Base-by-base conservation (phyloP, 176 grass and related monocot species). In the Thalia dealbata region DNA sequence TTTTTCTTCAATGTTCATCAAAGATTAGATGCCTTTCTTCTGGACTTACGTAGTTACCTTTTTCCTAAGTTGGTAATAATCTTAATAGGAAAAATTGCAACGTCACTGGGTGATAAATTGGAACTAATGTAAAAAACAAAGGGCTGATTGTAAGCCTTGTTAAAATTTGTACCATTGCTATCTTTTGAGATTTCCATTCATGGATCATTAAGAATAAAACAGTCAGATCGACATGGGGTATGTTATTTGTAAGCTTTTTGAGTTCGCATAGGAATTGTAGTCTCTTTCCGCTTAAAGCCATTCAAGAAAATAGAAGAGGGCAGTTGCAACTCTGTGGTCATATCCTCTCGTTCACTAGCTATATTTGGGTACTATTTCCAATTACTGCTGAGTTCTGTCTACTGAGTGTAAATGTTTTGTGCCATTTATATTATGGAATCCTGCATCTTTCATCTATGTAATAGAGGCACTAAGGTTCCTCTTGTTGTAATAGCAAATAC, bases 1-100 rank as follows among this genome's bases (percentile, higher is more conserved):
- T 52, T 72, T 66, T 61, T 66, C 46, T 64, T 86, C 24, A 44
- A 26, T 77, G 56, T 48, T 42, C n/a, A 56, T 70, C 43, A 59
- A 14, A 72, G 69, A 16, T 72, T 48, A 46, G 71, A 26, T 74
- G n/a, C 46, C 62, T 75, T 69, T 18, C 60, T 71, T 69, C n/a
- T 30, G 22, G 4, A 70, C 6, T 28, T 52, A 29, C 24, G 14
- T 3, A 72, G 46, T 51, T 72, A 27, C 7, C 1, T 72, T 14
- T 27, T 30, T 58, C 22, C 16, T 48, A 1, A 48, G 18, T 16
- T 58, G 54, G n/a, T 58, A 19, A 23, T 0, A 58, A 58, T 58
- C 3, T 23, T 58, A 14, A 58, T 19, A 0, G 54, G 54, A 8
- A n/a, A 19, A n/a, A 58, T 23, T n/a, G 6, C 21, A n/a, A 58